Base-by-base conservation (phyloP, 202 grass and related monocot species). In the Panicum virgatum region DNA sequence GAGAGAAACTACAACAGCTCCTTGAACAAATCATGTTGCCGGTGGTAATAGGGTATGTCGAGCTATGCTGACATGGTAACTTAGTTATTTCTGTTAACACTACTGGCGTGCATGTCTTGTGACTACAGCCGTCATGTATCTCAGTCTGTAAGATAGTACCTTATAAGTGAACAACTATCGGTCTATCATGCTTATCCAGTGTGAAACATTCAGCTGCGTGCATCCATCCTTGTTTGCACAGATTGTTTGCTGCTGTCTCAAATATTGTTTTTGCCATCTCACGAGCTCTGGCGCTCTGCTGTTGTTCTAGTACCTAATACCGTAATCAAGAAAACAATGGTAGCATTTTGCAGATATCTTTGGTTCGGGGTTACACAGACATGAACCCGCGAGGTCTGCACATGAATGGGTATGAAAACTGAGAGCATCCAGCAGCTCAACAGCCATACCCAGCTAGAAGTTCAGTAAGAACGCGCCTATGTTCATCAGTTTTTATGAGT, bases 1-100 rank as follows among this genome's bases (percentile, higher is more conserved):
- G 30, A 92, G 87, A 69, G 93, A 96, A 89, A 92, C 86, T 20
- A 81, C 91, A 36, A 96, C 92, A 80, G 91, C 89, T 38, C 62
- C 78, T 15, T 82, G 77, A 80, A 50, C 73, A 56, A 5, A 15
- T 46, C 40, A 14, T 39, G 48, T 70, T 75, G 50, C 22, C 30
- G 52, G 72, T 81, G 34, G 13, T 40, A 45, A 56, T 65, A 46
- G 26, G 18, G 57, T 69, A 29, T 64, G 39, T 67, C 32, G n/a
- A 66, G 32, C 32, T 61, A 73, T 51, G 64, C 56, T 66, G 66
- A 84, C 72, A 43, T 0, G 20, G 46, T 73, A 74, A 68, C 18
- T 13, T 72, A 70, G 42, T 65, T 13, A 69, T 59, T 62, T 52
- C 22, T 44, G 39, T 80, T 76, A 42, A 66, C 10, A 56, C 20